These are phyloP conservation scores for Cyanophora paradoxa DNA, from an alignment of 78 protist species.

Conservation along the genomic window DNA sequence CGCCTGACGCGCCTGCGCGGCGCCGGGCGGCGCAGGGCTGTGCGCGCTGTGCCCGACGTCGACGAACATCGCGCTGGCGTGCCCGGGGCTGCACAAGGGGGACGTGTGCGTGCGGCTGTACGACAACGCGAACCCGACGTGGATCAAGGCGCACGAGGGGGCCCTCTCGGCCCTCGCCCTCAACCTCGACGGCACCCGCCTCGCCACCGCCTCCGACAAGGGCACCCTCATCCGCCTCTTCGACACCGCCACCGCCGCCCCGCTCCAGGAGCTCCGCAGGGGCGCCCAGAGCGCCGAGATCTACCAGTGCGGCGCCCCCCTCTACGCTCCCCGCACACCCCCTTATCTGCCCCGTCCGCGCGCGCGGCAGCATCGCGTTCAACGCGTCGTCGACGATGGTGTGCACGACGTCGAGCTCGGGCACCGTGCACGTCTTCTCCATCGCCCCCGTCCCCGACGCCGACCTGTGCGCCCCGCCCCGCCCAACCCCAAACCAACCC, in stretches of 20 bases:
- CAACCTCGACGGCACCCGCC: slow-evolving; percentile 74
- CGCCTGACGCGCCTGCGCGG: background rate
- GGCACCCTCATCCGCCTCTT: slow-evolving; percentile 91
- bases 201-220: slow-evolving; percentile 90
- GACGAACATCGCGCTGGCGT: slow-evolving; percentile 21
- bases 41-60: slow-evolving; percentile 68
- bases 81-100: slow-evolving; percentile 44
- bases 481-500: background rate
- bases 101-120: slow-evolving; percentile 32
- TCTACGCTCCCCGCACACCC: background rate
- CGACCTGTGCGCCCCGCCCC: background rate
- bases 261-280: slow-evolving; percentile 76
- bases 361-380: background rate
- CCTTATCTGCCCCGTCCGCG: background rate
- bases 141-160: slow-evolving; percentile 67
- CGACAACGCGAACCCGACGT: slow-evolving; percentile 19
- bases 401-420: background rate
- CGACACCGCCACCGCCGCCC: slow-evolving; percentile 71
- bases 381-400: background rate
- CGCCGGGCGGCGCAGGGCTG: slow-evolving; percentile 21
- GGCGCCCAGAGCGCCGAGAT: slow-evolving; percentile 82
- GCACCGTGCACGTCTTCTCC: background rate
- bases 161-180: slow-evolving; percentile 64
- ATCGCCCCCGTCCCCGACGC: background rate
- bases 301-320: background rate